phyloP scores from a whole-genome alignment of 306 rosid species.

The Erythrophleum fordii region DNA sequence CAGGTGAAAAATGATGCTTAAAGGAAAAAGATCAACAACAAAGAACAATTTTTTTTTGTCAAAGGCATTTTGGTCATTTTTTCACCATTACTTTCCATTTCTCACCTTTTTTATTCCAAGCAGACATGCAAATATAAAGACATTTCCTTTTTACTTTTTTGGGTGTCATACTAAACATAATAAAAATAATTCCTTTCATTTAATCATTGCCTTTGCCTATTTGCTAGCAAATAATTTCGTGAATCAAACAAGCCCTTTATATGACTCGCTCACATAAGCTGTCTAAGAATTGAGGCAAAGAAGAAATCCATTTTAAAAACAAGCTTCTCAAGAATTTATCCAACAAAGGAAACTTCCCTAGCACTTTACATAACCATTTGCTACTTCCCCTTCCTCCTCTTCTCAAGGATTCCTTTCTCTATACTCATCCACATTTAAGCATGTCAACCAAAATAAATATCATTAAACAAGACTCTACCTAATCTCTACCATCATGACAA shows the following conservation, averaged over 20 bases:
- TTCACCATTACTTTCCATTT: too few species aligned
- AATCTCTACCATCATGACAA: background rate
- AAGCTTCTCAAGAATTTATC: background rate
- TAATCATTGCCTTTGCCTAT: background rate
- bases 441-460: too few species aligned
- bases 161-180: too few species aligned
- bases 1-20: too few species aligned
- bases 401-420: background rate
- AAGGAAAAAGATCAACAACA: too few species aligned
- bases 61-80: too few species aligned
- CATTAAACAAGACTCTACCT: too few species aligned
- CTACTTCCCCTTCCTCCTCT: background rate
- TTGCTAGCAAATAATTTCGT: background rate
- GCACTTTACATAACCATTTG: constrained; percentile 12
- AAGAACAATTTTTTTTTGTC: too few species aligned
- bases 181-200: too few species aligned
- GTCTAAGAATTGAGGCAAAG: background rate
- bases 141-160: too few species aligned
- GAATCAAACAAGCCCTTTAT: background rate
- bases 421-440: background rate
- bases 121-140: too few species aligned
- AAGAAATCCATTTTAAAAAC: background rate
- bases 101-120: too few species aligned
- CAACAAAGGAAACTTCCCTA: background rate
- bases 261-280: constrained; percentile 6